Conservation (phyloP, 768 basidiomycete genomes). For the Mycena floridula region DNA sequence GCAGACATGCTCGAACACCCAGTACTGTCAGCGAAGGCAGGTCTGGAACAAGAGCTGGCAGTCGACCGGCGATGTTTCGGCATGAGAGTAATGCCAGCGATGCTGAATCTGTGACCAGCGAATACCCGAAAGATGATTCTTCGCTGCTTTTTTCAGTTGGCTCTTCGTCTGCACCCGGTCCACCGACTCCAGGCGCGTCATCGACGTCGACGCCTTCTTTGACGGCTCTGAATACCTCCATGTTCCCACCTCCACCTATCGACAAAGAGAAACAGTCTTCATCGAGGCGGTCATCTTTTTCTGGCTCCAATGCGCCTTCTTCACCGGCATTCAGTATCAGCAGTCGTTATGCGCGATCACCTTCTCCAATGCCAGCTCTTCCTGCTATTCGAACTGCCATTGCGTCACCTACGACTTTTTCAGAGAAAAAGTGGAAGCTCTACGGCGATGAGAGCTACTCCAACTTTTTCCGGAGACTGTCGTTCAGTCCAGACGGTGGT, state of each 20-base stretch:
- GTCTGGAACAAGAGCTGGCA: conserved; percentile 11
- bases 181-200: conserved; percentile 5
- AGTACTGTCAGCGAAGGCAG: conserved; percentile 10
- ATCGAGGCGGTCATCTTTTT: conserved; percentile 61
- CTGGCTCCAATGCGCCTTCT: conserved; percentile 73
- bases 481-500: conserved; percentile 93
- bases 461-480: conserved; percentile 91
- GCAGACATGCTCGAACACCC: conserved; percentile 6
- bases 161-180: conserved; percentile 18
- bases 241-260: conserved; percentile 64
- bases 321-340: conserved; percentile 52
- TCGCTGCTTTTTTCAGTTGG: conserved; percentile 18
- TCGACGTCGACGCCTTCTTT: conserved; percentile 11
- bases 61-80: conserved; percentile 55
- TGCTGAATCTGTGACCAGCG: conserved; percentile 58
- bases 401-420: conserved; percentile 29
- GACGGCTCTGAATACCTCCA: conserved; percentile 21
- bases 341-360: conserved; percentile 69
- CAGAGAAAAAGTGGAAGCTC: conserved; percentile 23
- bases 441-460: conserved; percentile 96
- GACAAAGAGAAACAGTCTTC: conserved; percentile 60
- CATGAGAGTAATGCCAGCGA: conserved; percentile 75
- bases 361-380: conserved; percentile 86
- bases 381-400: conserved; percentile 82
- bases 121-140: conserved; percentile 41